These are phyloP conservation scores for Chaetothyriales sp. DNA, from an alignment of 2,329 filamentous ascomycete genomes.

Conservation along the genomic window DNA sequence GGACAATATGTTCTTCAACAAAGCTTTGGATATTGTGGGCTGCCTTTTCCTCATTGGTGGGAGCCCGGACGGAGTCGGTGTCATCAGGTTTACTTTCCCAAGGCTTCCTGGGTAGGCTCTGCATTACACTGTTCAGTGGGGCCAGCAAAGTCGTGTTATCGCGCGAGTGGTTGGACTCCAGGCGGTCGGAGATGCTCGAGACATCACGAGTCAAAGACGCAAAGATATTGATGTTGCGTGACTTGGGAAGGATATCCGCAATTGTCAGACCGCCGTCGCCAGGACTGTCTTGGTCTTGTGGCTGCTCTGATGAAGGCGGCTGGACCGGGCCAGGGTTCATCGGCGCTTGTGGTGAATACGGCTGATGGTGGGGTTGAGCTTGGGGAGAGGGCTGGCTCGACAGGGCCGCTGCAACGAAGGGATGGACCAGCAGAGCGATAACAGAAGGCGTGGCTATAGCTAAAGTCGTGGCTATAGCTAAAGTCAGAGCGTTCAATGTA, in stretches of 20 bases:
- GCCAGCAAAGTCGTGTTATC: conserved; percentile 75
- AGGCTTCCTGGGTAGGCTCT: conserved; percentile 65
- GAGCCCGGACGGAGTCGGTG: conserved; percentile 29
- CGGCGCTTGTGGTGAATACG: conserved; percentile 2
- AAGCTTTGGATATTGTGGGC: conserved; percentile 63
- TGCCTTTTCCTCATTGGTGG: conserved; percentile 59
- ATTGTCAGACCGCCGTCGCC: conserved; percentile 48
- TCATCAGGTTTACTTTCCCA: conserved; percentile 45
- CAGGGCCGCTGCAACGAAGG: background rate
- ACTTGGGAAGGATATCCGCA: conserved; percentile 69
- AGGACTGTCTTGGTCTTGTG: background rate
- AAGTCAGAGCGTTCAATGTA: background rate
- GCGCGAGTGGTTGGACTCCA: conserved; percentile 44
- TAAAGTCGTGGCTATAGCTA: background rate
- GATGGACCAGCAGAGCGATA: background rate
- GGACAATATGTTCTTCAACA: conserved; percentile 73
- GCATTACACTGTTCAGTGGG: conserved; percentile 71
- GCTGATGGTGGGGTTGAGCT: background rate
- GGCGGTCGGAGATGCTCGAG: conserved; percentile 50
- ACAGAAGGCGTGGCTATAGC: background rate
- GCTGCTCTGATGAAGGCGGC: background rate
- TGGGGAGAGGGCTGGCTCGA: background rate
- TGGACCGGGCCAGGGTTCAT: conserved; percentile 12
- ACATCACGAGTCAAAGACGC: conserved; percentile 67
- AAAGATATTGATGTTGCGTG: conserved; percentile 71